Percentiles rank a stretch among this genome's conserved stretches.
phyloP scores from a whole-genome alignment of 202 grass and related monocot genomes.

The Setaria viridis region DNA sequence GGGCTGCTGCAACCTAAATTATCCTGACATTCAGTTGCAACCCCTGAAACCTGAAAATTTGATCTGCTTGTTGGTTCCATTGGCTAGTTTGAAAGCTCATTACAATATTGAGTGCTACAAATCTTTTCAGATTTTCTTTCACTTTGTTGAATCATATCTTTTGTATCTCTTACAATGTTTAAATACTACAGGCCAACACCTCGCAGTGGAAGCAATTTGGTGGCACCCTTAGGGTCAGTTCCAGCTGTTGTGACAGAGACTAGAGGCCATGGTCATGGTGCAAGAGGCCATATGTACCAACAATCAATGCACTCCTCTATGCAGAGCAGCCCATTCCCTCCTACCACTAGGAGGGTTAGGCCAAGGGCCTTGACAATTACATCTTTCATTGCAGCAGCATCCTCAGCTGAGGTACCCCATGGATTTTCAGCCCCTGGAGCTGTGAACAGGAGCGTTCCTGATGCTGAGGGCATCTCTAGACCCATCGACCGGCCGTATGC shows the following conservation, averaged over 20 bases:
- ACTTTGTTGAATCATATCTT: not conserved
- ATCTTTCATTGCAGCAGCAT: slow-evolving; percentile 69
- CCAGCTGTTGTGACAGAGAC: slow-evolving; percentile 57
- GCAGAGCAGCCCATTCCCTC: slow-evolving; percentile 61
- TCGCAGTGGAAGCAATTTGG: slow-evolving; percentile 67
- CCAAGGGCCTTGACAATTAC: slow-evolving; percentile 73
- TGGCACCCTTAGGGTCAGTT: slow-evolving; percentile 60
- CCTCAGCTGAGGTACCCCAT: slow-evolving; percentile 62
- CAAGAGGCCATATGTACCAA: slow-evolving; percentile 64
- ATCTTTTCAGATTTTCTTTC: not conserved
- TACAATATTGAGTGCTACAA: slow-evolving; percentile 26
- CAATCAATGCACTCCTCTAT: slow-evolving; percentile 57
- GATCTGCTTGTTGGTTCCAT: slow-evolving; percentile 24
- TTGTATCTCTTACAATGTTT: slow-evolving; percentile 18
- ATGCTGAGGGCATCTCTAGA: slow-evolving; percentile 58
- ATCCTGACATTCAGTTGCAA: slow-evolving; percentile 15
- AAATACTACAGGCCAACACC: slow-evolving; percentile 58
- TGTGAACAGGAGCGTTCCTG: slow-evolving; percentile 55
- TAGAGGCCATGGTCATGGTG: slow-evolving; percentile 67
- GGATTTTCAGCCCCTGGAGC: slow-evolving; percentile 60
- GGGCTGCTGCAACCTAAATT: slow-evolving; percentile 24
- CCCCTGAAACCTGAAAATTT: slow-evolving; percentile 26
- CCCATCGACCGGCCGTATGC: slow-evolving; percentile 55
- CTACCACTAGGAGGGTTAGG: slow-evolving; percentile 70
- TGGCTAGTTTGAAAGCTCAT: slow-evolving; percentile 22